phyloP scores from a whole-genome alignment of 495 filamentous ascomycete species.

The Trichoderma asperelloides region DNA sequence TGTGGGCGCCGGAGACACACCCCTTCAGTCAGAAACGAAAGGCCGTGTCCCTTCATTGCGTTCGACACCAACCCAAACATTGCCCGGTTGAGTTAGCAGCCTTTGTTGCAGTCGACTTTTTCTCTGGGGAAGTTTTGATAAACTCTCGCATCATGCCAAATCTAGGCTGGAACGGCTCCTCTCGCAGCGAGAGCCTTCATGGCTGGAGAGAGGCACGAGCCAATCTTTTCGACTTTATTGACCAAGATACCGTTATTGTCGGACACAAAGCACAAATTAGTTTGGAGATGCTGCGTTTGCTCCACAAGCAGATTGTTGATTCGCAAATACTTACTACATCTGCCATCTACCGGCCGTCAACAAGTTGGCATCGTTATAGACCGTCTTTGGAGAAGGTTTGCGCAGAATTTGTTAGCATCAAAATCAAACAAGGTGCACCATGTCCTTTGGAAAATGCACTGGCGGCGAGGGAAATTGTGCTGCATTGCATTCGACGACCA shows the following conservation, averaged over 20 bases:
- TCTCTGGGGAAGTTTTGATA: background rate
- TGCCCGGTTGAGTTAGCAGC: background rate
- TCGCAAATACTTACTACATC: background rate
- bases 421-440: background rate
- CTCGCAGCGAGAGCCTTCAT: background rate
- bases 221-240: background rate
- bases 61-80: background rate
- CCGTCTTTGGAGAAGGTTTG: background rate
- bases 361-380: background rate
- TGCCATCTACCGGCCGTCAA: background rate
- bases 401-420: background rate
- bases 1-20: background rate
- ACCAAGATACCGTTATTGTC: background rate
- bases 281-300: background rate
- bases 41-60: background rate
- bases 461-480: background rate
- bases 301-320: background rate
- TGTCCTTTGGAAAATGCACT: background rate
- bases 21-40: background rate
- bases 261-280: background rate
- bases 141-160: background rate
- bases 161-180: no score
- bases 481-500: background rate
- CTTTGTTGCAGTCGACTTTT: background rate
- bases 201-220: background rate